Conservation (phyloP, 306 rosid species). For the Cucumis sativus region Cucumber_9930_V3 NC_026661.2:21748501-21749000, state of each 20-base stretch:
- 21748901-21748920: no score
- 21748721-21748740: not conserved
- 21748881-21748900: no score
- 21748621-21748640: not conserved
- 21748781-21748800: not conserved
- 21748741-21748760: not conserved
- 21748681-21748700: not conserved
- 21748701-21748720: slow-evolving; percentile 1
- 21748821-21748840: not conserved
- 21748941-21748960: no score
- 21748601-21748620: not conserved
- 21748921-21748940: no score
- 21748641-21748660: not conserved
- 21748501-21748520: slow-evolving; percentile 84
- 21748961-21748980: no score
- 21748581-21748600: not conserved
- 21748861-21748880: no score
- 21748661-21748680: not conserved
- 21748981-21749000: no score
- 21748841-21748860: no score
- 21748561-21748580: not conserved
- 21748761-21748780: not conserved
- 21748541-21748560: slow-evolving; percentile 89
- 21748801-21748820: not conserved
- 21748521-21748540: slow-evolving; percentile 95